These are phyloP conservation scores for Astrothelium subdiscretum DNA, from an alignment of 495 filamentous ascomycete species.

Conservation along the genomic window DNA sequence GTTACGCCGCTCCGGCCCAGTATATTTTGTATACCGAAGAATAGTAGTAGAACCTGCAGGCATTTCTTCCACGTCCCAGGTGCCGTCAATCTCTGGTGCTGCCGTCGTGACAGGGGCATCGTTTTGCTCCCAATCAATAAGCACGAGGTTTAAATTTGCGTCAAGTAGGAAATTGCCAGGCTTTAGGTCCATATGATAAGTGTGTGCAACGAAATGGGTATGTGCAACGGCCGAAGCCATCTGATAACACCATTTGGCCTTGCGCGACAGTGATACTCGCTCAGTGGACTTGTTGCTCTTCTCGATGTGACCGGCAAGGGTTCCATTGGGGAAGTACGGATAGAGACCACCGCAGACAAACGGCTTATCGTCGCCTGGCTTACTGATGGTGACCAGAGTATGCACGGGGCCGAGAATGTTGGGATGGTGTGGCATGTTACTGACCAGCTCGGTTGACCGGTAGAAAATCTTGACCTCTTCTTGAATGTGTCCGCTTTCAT, in stretches of 20 bases:
- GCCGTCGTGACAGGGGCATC: not conserved
- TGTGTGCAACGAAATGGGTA: not conserved
- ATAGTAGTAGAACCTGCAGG: not conserved
- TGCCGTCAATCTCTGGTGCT: not conserved
- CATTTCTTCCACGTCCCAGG: not conserved
- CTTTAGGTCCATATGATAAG: not conserved
- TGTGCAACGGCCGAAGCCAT: not conserved
- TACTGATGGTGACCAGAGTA: not conserved
- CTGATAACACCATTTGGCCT: not conserved
- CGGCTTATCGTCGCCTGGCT: not conserved
- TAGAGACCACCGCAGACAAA: not conserved
- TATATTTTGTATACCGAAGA: not conserved
- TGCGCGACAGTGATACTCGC: not conserved
- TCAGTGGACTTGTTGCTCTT: not conserved
- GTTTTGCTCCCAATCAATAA: not conserved
- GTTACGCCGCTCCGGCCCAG: not conserved
- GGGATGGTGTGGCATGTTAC: not conserved
- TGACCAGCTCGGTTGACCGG: not conserved
- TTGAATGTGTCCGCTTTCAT: not conserved
- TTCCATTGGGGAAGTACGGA: not conserved
- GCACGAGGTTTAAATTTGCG: not conserved
- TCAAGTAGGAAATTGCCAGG: not conserved
- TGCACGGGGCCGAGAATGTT: not conserved
- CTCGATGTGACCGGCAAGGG: not conserved
- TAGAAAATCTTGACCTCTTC: not conserved